Base-by-base conservation (phyloP, 2,329 filamentous ascomycete genomes). In the Ophidiomyces ophidiicola region DNA sequence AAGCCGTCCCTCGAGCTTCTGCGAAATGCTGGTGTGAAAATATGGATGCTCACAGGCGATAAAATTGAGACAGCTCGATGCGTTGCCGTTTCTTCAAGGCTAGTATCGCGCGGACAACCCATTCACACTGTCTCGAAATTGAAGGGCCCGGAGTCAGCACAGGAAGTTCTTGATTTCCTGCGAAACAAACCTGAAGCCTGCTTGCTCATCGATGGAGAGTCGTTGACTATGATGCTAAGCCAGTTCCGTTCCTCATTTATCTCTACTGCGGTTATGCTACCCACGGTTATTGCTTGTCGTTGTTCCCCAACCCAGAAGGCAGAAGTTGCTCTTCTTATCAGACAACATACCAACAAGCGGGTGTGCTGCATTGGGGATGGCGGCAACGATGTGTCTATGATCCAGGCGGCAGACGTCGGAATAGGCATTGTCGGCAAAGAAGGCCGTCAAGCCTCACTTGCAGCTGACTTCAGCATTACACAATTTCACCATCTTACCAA, bases 31-130 rank as follows among this genome's bases (percentile, higher is more conserved):
- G 90, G 90, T 18, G 90, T 98, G 63, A 96, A 96, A 61, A 96
- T 98, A 36, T 98, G 90, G 90, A 98, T 98, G 90, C 69, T 98
- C 57, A 98, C 90, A 0, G 90, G 90, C 32, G 90, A 98, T 69
- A 98, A 98, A 62, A 84, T 98, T 2, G 90, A 98, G 63, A 98
- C 90, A 10, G 90, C 90, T 11, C 79, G 90, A 24, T 98, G 90
- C 60, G 88, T 98, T 8, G 92, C 90, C 1, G 82, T 98, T 30
- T 92, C 82, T 54, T 87, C 88, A 20, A 94, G 94, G 59, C 72
- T 98, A 5, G 90, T 98, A 10, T 81, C 86, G 3, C 72, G 90
- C 45, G 88, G 88, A 1, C 92, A 98, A 61, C 90, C 88, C 57
- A 94, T 98, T 46, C 86, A 96, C 62, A 94, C 88, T 0, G 81